Evolutionary conservation across 1,284 basidiomycete genomes (phyloP), one percentile per base, ranked within the genome.

Genomic region (Papiliotrema flavescens): DNA sequence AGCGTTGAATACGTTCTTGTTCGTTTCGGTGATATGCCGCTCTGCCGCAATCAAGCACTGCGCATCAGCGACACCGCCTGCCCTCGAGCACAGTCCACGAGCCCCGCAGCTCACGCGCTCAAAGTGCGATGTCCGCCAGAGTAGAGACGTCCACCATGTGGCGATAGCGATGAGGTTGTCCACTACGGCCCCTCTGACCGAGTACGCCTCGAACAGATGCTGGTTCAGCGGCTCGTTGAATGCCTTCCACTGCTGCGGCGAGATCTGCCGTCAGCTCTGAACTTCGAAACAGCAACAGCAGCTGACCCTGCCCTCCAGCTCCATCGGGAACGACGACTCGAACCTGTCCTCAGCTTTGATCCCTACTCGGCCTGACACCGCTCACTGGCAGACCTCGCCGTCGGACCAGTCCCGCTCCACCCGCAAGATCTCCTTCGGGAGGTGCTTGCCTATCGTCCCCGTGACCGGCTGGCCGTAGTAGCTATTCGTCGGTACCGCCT

Each of bases 361-460:
- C 5, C 28, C 28, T 11, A 32, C n/a, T 22, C 41, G 36, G 41
- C 6, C 48, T 4, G 26, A 20, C 17, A 23, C 9, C n/a, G 51
- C 74, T 55, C 56, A 77, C 68, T 79, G 78, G 51, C 70, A 74
- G 2, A 73, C 63, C 37, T 78, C 74, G 9, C 78, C 79, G 14
- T 64, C 70, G 9, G 57, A 60, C 71, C 78, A 79, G 57, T 80
- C 79, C 35, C 79, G 62, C 56, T 79, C 78, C 3, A 80, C 62
- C 45, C 79, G 57, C 3, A 80, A 60, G 19, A 77, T 67, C 63
- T 77, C 75, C 54, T 75, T 76, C 1, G 75, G 75, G 26, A 73
- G 61, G 54, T 77, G 69, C 28, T 56, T 52, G 0, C 72, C 72
- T 44, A 76, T 67, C 7, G 51, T 61, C 6, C 73, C 73, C 0